Evolutionary conservation across 2,329 filamentous ascomycete species (phyloP), one percentile per base, ranked within the genome.

Genomic region (Leptodontidium sp.): DNA sequence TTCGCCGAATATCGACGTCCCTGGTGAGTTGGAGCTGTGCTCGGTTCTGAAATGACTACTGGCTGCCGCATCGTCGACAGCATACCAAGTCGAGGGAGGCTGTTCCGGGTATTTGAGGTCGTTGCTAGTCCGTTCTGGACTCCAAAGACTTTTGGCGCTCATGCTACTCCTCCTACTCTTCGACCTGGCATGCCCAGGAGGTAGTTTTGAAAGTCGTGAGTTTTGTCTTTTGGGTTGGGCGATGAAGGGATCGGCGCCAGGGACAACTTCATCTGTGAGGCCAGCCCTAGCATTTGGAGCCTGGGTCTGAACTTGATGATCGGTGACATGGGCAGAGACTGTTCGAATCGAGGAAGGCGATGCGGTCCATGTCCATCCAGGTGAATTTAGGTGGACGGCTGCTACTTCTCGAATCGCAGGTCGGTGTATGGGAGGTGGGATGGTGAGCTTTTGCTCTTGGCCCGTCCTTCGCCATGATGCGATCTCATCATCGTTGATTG

Each of bases 401-500:
- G 49, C 45, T 24, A 70, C 68, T 52, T 71, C 68, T 47, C 65
- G 67, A 11, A 63, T 64, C 50, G 65, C 61, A 65, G 65, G 66
- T 65, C 24, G 47, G 47, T 69, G 61, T 45, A 32, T 64, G 50
- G 61, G 49, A 40, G 71, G 65, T 32, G 64, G 68, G 15, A 69
- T 24, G 15, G 52, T 68, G 26, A 57, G 65, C 59, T 73, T 73
- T 40, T 65, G 65, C 53, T 74, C 70, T 21, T 45, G 50, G 11
- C 57, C 70, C 32, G 70, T 74, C n/a, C 66, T 63, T 77, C 80
- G 49, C 88, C 88, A 90, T 4, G 86, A 88, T 72, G 87, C 86
- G 68, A 90, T 90, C 76, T 90, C 88, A 69, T 90, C 87, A 73
- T 90, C 88, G 70, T 86, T 84, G 68, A 90, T 89, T 14, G 88